Conservation (phyloP, 441 rosid species). For the Cnidoscolus chayamansa region DNA sequence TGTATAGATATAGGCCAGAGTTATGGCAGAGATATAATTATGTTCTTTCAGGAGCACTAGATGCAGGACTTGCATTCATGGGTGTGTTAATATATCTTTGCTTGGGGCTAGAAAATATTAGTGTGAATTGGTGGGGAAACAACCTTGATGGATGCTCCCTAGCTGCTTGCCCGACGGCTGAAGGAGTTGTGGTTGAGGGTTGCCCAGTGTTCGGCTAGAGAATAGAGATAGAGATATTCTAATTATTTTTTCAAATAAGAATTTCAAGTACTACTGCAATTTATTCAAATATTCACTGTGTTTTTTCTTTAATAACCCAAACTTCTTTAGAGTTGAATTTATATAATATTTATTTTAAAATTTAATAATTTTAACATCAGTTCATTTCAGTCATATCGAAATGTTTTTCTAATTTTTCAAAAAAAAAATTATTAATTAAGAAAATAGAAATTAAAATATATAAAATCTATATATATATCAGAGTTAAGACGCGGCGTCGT, state of each 20-base stretch:
- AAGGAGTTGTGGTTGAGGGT: slow-evolving; percentile 60
- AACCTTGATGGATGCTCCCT: slow-evolving; percentile 90
- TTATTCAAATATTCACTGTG: no score
- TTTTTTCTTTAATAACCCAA: no score
- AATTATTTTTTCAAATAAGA: neutral
- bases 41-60: slow-evolving; percentile 78
- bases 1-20: slow-evolving; percentile 66
- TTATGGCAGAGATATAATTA: slow-evolving; percentile 85
- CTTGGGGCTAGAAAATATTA: slow-evolving; percentile 67
- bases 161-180: slow-evolving; percentile 82
- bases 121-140: slow-evolving; percentile 90
- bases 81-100: slow-evolving; percentile 81
- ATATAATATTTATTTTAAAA: no score
- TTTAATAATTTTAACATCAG: no score
- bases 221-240: slow-evolving; percentile 27
- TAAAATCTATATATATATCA: no score
- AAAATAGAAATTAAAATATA: no score
- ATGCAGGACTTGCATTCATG: slow-evolving; percentile 97
- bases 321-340: no score
- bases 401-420: no score
- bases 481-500: no score
- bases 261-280: no score
- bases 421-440: no score
- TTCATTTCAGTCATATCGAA: no score
- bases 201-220: slow-evolving; percentile 65